These are phyloP conservation scores for Apostasia shenzhenica DNA, from an alignment of 106 monocot species.

Conservation along the genomic window DNA sequence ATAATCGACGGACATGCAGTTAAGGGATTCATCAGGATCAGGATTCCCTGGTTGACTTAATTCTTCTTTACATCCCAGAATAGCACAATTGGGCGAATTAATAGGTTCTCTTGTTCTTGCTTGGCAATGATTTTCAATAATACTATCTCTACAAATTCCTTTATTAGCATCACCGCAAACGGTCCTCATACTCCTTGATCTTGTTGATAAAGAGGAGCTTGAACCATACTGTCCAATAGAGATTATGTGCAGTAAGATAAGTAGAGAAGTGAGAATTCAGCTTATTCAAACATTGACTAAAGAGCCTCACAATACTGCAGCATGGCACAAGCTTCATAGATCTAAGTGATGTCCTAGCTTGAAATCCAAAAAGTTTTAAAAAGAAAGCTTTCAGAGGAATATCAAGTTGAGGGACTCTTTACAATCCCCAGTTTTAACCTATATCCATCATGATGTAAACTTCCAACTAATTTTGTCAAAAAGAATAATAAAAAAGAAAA, in stretches of 20 bases:
- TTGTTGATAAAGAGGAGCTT: constrained; percentile 10
- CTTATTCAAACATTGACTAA: too few relatives aligned
- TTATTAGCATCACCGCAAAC: constrained; percentile 9
- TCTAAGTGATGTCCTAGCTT: too few relatives aligned
- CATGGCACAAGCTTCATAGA: too few relatives aligned
- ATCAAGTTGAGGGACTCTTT: too few relatives aligned
- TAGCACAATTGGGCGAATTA: constrained; percentile 5
- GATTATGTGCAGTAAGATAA: not conserved
- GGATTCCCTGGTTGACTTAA: not conserved
- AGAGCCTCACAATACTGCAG: too few relatives aligned
- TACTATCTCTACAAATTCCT: constrained; percentile 8
- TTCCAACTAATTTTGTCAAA: too few relatives aligned
- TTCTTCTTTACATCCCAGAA: constrained; percentile 11
- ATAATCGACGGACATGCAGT: constrained; percentile 6
- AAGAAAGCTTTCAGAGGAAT: too few relatives aligned
- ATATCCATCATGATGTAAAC: too few relatives aligned
- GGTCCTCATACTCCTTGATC: constrained; percentile 19
- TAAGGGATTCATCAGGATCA: not conserved
- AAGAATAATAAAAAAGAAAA: too few relatives aligned
- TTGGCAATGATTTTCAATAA: constrained; percentile 24
- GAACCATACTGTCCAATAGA: constrained; percentile 26
- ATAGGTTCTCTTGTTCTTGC: constrained; percentile 21
- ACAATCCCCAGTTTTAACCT: too few relatives aligned
- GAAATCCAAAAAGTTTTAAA: too few relatives aligned
- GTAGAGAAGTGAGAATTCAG: too few relatives aligned